A percentile compares a stretch with the other conserved stretches of the same genome.
These are phyloP conservation scores for Aureobasidium subglaciale DNA, from an alignment of 2,329 filamentous ascomycete genomes.

Conservation along the genomic window DNA sequence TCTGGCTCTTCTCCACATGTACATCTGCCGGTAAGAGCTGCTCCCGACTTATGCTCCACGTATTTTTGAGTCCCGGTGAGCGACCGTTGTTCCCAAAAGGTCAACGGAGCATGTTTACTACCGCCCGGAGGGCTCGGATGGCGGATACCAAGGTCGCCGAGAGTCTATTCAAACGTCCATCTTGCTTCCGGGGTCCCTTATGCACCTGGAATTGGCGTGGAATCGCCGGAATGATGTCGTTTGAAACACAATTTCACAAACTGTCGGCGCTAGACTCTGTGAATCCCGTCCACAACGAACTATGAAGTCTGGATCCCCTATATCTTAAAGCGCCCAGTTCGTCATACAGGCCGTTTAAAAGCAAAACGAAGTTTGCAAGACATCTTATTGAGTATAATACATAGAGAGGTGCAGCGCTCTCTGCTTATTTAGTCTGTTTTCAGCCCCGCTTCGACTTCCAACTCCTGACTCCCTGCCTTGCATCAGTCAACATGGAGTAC, in stretches of 20 bases:
- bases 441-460: neutral
- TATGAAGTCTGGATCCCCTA: neutral
- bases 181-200: neutral
- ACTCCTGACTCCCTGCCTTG: neutral
- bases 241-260: slow-evolving; percentile 1
- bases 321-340: neutral
- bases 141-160: neutral
- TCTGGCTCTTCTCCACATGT: neutral
- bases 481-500: neutral
- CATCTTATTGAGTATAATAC: neutral
- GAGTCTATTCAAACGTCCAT: neutral
- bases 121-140: neutral
- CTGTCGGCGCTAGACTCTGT: neutral
- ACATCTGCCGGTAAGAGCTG: neutral
- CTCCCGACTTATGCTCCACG: neutral
- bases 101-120: neutral
- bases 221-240: slow-evolving; percentile 6
- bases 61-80: neutral
- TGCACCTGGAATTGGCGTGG: neutral
- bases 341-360: neutral
- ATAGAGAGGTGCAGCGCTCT: neutral
- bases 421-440: neutral
- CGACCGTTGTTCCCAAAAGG: neutral
- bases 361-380: neutral
- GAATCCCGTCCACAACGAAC: neutral